Evolutionary conservation across 352 stramenopile genomes (phyloP).

Genomic region (Globisporangium megalacanthum): DNA sequence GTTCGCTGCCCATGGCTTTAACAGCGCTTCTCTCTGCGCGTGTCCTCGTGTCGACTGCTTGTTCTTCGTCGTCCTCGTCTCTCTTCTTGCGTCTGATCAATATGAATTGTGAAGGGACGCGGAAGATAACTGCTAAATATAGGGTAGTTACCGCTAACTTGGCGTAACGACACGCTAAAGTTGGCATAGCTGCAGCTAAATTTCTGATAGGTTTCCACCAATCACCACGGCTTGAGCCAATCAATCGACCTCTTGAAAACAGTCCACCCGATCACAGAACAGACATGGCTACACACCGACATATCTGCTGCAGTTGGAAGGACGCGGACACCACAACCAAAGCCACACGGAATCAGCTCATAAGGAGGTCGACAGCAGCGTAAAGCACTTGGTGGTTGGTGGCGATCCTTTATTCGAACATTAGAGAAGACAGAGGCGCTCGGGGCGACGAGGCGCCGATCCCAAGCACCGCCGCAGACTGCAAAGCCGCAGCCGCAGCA

Average conservation of each 20-base stretch:
- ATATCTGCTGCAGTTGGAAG: too few species aligned
- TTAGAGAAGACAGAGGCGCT: constrained; percentile 23
- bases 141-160: not conserved
- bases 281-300: too few species aligned
- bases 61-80: not conserved
- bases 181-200: not conserved
- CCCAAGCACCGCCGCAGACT: constrained; percentile 1
- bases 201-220: not conserved
- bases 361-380: constrained; percentile 3
- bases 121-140: not conserved
- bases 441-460: constrained; percentile 1
- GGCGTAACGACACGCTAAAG: too few species aligned
- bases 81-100: not conserved
- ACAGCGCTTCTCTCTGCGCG: not conserved
- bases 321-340: too few species aligned
- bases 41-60: not conserved
- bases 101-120: not conserved
- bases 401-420: constrained; percentile 25
- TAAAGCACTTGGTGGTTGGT: constrained; percentile 40
- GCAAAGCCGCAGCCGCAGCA: constrained; percentile 16
- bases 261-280: too few species aligned
- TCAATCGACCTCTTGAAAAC: too few species aligned
- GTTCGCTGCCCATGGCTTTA: constrained; percentile 27
- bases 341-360: too few species aligned
- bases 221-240: too few species aligned